These are phyloP conservation scores for Talaromyces stipitatus DNA, from an alignment of 495 filamentous ascomycete species.

Conservation along the genomic window DNA sequence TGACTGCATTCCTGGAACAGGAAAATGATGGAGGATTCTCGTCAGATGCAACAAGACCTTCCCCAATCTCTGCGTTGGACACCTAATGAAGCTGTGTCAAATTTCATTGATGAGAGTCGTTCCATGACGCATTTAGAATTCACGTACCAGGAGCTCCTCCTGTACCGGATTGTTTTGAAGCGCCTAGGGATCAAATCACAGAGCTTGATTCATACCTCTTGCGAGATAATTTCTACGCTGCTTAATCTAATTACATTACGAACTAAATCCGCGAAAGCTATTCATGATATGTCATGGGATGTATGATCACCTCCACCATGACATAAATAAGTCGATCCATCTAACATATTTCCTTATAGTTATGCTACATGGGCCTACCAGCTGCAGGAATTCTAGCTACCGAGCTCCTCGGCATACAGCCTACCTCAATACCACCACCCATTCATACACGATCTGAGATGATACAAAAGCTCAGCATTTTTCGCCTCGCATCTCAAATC, in stretches of 20 bases:
- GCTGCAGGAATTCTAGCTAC: conserved; percentile 6
- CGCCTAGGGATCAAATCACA: conserved; percentile 8
- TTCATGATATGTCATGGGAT: neutral
- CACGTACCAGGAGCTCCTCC: conserved; percentile 43
- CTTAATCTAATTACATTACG: neutral
- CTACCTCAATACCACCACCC: neutral
- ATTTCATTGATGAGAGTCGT: neutral
- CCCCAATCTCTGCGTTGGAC: neutral
- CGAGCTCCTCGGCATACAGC: neutral
- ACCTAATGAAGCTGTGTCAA: neutral
- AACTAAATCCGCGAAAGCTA: neutral
- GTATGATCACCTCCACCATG: neutral
- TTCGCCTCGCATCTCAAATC: neutral
- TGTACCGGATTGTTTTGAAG: conserved; percentile 42
- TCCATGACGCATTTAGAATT: conserved; percentile 24
- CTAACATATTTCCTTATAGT: neutral
- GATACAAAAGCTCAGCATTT: neutral
- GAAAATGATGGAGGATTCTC: neutral
- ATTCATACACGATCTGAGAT: neutral
- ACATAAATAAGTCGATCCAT: no score
- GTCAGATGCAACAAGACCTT: neutral
- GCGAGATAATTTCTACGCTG: neutral
- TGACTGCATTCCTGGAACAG: neutral
- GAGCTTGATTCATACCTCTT: neutral
- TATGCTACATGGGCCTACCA: conserved; percentile 9